A percentile compares a stretch with the other conserved stretches of the same genome.
Conservation (phyloP, 805 yeast genomes). For the Sungouiozyma intestinalis region DNA sequence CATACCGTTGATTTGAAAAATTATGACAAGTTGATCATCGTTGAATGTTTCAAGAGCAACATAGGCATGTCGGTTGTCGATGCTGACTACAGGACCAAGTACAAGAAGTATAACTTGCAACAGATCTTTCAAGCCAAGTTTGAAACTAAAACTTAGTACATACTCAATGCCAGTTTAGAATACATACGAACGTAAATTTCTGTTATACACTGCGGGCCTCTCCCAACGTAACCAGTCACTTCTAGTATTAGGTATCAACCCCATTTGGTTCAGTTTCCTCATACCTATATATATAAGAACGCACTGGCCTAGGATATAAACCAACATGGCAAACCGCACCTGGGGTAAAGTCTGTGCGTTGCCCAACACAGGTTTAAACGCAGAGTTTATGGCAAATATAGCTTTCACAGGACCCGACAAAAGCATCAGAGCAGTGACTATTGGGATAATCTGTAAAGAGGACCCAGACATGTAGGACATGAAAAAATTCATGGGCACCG, state of each 20-base stretch:
- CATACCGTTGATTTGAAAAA: slow-evolving; percentile 74
- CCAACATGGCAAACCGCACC: slow-evolving; percentile 33
- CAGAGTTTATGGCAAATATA: slow-evolving; percentile 43
- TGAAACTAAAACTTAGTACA: slow-evolving; percentile 6
- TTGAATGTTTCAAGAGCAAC: slow-evolving; percentile 82
- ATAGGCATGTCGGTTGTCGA: slow-evolving; percentile 80
- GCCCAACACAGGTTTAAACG: slow-evolving; percentile 42
- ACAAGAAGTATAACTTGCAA: slow-evolving; percentile 67
- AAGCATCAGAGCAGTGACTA: slow-evolving; percentile 79
- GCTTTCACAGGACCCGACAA: slow-evolving; percentile 71
- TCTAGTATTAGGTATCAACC: slow-evolving; percentile 73
- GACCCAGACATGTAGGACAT: slow-evolving; percentile 94
- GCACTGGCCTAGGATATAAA: slow-evolving; percentile 38
- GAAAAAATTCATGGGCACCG: slow-evolving; percentile 78
- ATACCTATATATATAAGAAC: slow-evolving; percentile 63
- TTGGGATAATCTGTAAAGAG: slow-evolving; percentile 79
- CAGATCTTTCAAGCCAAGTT: slow-evolving; percentile 51
- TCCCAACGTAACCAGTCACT: slow-evolving; percentile 96
- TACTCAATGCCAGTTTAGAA: slow-evolving; percentile 8
- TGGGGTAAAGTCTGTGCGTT: slow-evolving; percentile 21
- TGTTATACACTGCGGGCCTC: slow-evolving; percentile 24
- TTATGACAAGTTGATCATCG: slow-evolving; percentile 66
- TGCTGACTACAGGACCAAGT: slow-evolving; percentile 40
- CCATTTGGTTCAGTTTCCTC: slow-evolving; percentile 82
- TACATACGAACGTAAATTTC: slow-evolving; percentile 13